phyloP scores from a whole-genome alignment of 169 alveolate genomes.

The Cyclospora cayetanensis region DNA sequence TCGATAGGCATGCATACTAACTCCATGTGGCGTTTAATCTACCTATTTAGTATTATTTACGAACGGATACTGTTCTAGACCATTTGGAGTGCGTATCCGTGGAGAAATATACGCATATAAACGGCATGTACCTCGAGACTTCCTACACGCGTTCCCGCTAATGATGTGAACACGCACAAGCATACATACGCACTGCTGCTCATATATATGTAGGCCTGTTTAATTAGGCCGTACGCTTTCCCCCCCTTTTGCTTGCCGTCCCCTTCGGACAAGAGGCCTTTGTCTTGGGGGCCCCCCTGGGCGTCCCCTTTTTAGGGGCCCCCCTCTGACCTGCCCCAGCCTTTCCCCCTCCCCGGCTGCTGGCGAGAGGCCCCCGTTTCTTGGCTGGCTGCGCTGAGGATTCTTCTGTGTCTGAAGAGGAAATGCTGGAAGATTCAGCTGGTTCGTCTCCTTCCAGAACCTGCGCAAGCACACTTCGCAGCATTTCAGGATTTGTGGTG shows the following conservation, averaged over 20 bases:
- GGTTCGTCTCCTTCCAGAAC: background rate
- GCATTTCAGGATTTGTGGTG: too few relatives aligned
- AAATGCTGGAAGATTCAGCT: background rate
- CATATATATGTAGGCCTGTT: too few relatives aligned
- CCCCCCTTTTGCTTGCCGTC: background rate
- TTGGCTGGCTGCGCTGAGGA: background rate
- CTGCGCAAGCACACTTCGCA: background rate
- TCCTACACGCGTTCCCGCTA: too few relatives aligned
- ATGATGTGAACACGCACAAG: too few relatives aligned
- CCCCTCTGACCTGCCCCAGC: background rate
- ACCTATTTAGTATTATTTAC: background rate
- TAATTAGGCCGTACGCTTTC: background rate
- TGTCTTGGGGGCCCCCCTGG: background rate
- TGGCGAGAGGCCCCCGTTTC: background rate
- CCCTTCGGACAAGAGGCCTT: background rate
- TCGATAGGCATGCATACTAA: too few relatives aligned
- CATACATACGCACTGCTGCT: too few relatives aligned
- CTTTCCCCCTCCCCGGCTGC: background rate
- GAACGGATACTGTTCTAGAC: background rate
- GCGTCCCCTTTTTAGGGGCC: background rate
- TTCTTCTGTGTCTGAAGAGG: background rate
- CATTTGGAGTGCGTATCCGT: too few relatives aligned
- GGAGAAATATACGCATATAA: too few relatives aligned
- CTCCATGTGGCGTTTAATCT: too few relatives aligned
- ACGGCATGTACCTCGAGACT: too few relatives aligned